Evolutionary conservation across 345 rosid genomes (phyloP), one percentile per base, ranked within the genome.

Genomic region (Dipteronia dyeriana): DNA sequence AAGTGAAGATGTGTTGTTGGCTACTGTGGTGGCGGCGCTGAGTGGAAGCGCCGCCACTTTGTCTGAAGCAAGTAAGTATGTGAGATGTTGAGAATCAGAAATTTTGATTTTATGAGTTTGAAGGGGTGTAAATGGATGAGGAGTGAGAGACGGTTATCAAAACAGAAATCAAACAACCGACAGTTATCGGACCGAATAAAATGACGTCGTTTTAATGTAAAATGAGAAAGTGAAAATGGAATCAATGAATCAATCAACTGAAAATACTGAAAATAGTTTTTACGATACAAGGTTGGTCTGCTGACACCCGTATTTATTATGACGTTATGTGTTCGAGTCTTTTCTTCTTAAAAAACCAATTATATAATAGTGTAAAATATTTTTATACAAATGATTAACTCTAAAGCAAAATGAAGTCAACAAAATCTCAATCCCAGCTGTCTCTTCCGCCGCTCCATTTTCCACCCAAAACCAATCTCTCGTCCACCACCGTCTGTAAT

Each of bases 351-450:
- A 26, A 26, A 26, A 26, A 26, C 1, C 26, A 26, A 26, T 26
- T 26, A 0, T 26, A 26, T 26, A 26, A 26, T 26, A 26, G 26
- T 1, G 26, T 26, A 26, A 26, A 26, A 26, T 26, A 26, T 1
- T 26, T 26, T 26, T 26, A 34, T 26, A 34, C 68, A 59, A 59
- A 9, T 16, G 43, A n/a, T 3, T 26, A 34, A 16, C 43, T 25
- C 9, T 25, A 29, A 7, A 65, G 74, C 74, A 80, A 80, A 73
- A 92, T 91, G 94, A 91, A 82, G 85, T 82, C 89, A 60, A 81
- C 90, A 60, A 25, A 60, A 25, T 86, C 20, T 84, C 86, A 26
- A 84, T 92, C 78, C 26, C 79, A 80, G 73, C 74, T 66, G 68
- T 66, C 63, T 75, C 66, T 45, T 80, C 17, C 76, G 81, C 71